Evolutionary conservation across 129 eudicot genomes (phyloP).

Genomic region (Pulicaria dysenterica): DNA sequence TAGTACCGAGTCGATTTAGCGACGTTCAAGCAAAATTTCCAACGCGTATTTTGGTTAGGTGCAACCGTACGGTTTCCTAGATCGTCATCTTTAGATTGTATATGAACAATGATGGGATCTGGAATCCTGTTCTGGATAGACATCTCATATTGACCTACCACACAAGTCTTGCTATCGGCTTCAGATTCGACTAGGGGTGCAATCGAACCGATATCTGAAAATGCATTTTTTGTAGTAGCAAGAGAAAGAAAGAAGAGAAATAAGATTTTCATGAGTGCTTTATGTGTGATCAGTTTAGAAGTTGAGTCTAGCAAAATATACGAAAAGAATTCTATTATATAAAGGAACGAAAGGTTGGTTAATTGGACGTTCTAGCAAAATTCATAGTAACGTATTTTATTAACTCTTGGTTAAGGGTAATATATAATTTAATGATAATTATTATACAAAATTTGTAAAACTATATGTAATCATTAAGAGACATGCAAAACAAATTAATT

Average conservation of each 20-base stretch:
- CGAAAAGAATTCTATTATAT: neutral
- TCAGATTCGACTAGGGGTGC: too few species aligned
- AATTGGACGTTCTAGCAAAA: too few species aligned
- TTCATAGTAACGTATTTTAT: too few species aligned
- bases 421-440: too few species aligned
- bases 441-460: too few species aligned
- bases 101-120: neutral
- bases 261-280: constrained; percentile 10
- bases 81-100: constrained; percentile 7
- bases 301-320: neutral
- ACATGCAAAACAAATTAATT: too few species aligned
- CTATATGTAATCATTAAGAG: too few species aligned
- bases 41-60: neutral
- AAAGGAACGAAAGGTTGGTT: too few species aligned
- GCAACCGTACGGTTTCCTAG: constrained; percentile 14
- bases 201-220: neutral
- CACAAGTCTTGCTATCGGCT: too few species aligned
- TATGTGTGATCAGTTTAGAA: too few species aligned
- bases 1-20: neutral
- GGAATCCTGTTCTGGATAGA: neutral
- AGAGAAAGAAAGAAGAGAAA: neutral
- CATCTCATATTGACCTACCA: neutral
- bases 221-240: constrained; percentile 5
- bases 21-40: neutral
- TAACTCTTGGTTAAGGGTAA: too few species aligned